A percentile compares a stretch with the other conserved stretches of the same genome.
These are phyloP conservation scores for Candida silvicultrix DNA, from an alignment of 805 yeast genomes.

Conservation along the genomic window DNA sequence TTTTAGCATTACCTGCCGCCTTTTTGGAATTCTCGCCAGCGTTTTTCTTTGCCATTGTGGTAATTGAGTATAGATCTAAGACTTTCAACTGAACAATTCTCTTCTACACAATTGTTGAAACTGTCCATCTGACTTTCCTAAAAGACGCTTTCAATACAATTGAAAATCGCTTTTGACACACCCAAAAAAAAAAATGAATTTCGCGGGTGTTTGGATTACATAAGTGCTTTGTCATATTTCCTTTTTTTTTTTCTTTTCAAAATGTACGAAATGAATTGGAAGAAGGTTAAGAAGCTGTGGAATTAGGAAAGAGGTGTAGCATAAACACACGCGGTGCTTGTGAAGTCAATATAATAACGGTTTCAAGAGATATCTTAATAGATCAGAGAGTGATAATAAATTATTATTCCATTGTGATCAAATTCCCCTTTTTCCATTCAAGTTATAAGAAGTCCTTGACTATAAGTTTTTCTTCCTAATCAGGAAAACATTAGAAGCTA, in stretches of 20 bases:
- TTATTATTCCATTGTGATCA: too few species aligned
- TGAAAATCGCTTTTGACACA: not conserved
- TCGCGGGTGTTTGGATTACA: too few species aligned
- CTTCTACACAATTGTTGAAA: too few species aligned
- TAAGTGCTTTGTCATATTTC: not conserved
- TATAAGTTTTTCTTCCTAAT: not conserved
- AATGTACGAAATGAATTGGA: not conserved
- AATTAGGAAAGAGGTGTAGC: too few species aligned
- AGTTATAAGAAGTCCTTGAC: too few species aligned
- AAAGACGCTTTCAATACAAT: too few species aligned
- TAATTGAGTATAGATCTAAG: not conserved
- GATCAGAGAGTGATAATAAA: too few species aligned
- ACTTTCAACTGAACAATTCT: not conserved
- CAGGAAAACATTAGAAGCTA: not conserved
- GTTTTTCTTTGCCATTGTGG: conserved; percentile 40
- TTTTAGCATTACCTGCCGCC: conserved; percentile 59
- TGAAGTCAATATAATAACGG: not conserved
- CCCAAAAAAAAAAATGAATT: too few species aligned
- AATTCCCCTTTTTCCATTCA: too few species aligned
- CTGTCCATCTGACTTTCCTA: too few species aligned
- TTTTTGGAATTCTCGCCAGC: conserved; percentile 47
- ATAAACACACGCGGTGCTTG: too few species aligned
- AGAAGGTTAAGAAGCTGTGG: not conserved
- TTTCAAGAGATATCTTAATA: too few species aligned
- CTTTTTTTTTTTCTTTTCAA: not conserved